phyloP scores from a whole-genome alignment of 2,329 filamentous ascomycete genomes.

The Chaetomiaceae sp. region DNA sequence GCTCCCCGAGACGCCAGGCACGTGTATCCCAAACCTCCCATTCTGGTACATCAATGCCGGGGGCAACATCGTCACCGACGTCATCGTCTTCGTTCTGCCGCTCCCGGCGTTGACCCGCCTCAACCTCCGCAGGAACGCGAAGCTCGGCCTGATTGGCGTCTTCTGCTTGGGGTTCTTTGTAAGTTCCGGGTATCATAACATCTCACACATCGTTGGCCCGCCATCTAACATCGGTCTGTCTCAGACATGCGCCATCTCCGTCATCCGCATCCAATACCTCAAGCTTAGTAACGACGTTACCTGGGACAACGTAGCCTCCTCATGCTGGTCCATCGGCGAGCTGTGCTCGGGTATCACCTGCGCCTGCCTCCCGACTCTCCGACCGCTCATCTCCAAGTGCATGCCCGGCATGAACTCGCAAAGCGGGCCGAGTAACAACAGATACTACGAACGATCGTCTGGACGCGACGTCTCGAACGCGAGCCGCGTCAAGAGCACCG shows the following conservation, averaged over 20 bases:
- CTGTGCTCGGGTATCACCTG: slow-evolving; percentile 35
- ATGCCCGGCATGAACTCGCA: slow-evolving; percentile 18
- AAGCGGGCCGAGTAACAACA: slow-evolving; percentile 6
- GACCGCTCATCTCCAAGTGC: slow-evolving; percentile 22
- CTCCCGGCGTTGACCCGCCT: slow-evolving; percentile 33
- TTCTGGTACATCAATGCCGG: slow-evolving; percentile 37
- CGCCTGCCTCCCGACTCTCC: slow-evolving; percentile 35
- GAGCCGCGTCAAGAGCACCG: slow-evolving; percentile 14
- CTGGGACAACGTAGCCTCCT: slow-evolving; percentile 36
- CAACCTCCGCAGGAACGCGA: slow-evolving; percentile 34
- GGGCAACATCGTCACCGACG: slow-evolving; percentile 37
- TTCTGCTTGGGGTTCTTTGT: slow-evolving; percentile 40
- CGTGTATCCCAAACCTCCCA: slow-evolving; percentile 33
- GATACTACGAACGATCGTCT: slow-evolving; percentile 21
- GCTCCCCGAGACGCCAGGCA: slow-evolving; percentile 28
- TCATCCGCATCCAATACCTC: slow-evolving; percentile 38
- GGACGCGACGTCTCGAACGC: slow-evolving; percentile 12
- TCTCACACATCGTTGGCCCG: neutral
- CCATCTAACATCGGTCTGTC: neutral
- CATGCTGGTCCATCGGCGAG: slow-evolving; percentile 36
- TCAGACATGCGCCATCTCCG: slow-evolving; percentile 36
- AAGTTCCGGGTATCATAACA: slow-evolving; percentile 15
- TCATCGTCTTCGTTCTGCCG: slow-evolving; percentile 36
- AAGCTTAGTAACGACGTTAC: slow-evolving; percentile 33
- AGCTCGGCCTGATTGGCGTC: slow-evolving; percentile 34